Evolutionary conservation across 2,329 filamentous ascomycete genomes (phyloP).

Genomic region (Cladosporium halotolerans): DNA sequence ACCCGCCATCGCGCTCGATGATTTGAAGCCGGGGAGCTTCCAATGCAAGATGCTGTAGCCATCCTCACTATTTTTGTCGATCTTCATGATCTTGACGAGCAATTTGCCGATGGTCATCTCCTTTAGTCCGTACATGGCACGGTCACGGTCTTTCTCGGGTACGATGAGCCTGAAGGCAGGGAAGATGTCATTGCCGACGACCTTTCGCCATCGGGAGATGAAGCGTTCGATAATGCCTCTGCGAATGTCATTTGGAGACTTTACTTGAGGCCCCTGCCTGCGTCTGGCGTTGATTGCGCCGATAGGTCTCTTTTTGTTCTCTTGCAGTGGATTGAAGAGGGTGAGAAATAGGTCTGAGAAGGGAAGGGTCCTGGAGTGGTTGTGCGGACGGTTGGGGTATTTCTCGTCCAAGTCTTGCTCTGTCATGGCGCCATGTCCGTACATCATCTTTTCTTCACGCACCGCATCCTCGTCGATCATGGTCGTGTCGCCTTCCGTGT

Average conservation of each 20-base stretch:
- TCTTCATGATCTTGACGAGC: conserved; percentile 86
- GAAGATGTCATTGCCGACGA: conserved; percentile 89
- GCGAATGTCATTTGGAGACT: conserved; percentile 66
- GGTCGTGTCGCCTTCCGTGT: conserved; percentile 14
- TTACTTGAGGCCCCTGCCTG: conserved; percentile 30
- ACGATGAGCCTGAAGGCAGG: conserved; percentile 87
- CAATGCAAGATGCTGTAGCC: conserved; percentile 80
- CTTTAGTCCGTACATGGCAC: conserved; percentile 89
- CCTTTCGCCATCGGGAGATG: conserved; percentile 75
- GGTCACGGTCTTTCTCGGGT: conserved; percentile 85
- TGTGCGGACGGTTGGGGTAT: conserved; percentile 76
- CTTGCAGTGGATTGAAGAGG: conserved; percentile 74
- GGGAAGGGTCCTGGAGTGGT: conserved; percentile 69
- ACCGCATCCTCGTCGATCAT: conserved; percentile 37
- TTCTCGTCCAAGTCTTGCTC: conserved; percentile 47
- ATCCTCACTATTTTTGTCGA: conserved; percentile 85
- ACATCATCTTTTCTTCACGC: conserved; percentile 45
- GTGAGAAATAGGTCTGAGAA: conserved; percentile 73
- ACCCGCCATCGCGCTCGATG: conserved; percentile 63
- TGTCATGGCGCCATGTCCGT: conserved; percentile 38
- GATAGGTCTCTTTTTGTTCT: conserved; percentile 69
- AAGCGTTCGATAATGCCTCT: conserved; percentile 79
- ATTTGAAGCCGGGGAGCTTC: conserved; percentile 74
- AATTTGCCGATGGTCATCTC: conserved; percentile 86
- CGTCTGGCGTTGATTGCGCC: conserved; percentile 54